Percentiles rank a stretch among this genome's conserved stretches.
Evolutionary conservation across 257 asterid species (phyloP).

Genomic region (Lithospermum erythrorhizon): DNA sequence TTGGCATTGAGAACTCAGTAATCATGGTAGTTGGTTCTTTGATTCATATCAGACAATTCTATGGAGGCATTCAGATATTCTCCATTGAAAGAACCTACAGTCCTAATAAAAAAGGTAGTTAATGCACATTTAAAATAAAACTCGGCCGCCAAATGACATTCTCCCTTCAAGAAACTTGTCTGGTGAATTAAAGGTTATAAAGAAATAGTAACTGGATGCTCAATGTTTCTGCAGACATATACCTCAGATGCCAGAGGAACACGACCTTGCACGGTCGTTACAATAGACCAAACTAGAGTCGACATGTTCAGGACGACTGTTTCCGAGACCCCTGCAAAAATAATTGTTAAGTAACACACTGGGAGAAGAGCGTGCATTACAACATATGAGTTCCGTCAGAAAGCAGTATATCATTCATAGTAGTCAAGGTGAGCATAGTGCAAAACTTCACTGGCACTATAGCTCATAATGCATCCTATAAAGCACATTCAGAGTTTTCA

Average conservation of each 20-base stretch:
- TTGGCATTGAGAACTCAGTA: no score
- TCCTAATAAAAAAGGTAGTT: neutral
- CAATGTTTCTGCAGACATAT: constrained; percentile 16
- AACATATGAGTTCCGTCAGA: neutral
- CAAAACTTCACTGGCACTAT: no score
- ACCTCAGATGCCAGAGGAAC: constrained; percentile 99
- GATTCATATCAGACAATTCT: no score
- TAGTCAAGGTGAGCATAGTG: no score
- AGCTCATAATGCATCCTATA: no score
- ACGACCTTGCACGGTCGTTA: constrained; percentile 81
- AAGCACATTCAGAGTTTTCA: no score
- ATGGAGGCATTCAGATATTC: no score
- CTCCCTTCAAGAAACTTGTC: neutral
- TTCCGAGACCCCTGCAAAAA: constrained; percentile 75
- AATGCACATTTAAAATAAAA: neutral
- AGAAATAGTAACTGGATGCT: neutral
- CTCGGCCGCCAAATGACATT: neutral
- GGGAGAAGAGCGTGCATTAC: neutral
- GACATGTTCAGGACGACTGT: constrained; percentile 96
- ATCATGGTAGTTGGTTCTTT: no score
- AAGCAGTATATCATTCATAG: neutral
- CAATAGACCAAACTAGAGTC: constrained; percentile 76
- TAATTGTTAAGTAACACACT: constrained; percentile 2
- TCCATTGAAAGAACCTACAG: no score
- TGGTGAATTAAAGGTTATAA: neutral